Evolutionary conservation across 2,329 filamentous ascomycete genomes (phyloP).

Genomic region (Phaeophleospora eucalypticola): DNA sequence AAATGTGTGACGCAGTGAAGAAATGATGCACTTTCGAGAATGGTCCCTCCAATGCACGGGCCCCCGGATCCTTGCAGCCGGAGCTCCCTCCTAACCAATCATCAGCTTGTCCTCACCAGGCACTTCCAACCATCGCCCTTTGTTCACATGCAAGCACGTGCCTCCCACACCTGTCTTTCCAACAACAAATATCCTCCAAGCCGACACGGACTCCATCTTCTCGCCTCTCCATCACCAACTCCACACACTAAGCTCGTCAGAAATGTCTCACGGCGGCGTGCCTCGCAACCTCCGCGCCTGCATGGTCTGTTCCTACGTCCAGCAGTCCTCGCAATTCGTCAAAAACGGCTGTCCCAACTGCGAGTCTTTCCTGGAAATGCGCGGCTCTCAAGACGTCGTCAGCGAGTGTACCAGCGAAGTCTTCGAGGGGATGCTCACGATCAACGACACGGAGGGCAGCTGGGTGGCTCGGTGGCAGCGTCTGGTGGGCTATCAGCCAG

Average conservation of each 20-base stretch:
- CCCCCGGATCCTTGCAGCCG: background rate
- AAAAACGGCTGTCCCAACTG: constrained; percentile 93
- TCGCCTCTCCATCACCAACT: background rate
- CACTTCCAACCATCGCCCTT: background rate
- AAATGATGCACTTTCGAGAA: background rate
- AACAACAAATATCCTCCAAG: background rate
- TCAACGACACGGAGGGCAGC: constrained; percentile 75
- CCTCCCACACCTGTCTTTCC: background rate
- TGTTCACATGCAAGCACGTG: background rate
- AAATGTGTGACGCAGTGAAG: too few species aligned
- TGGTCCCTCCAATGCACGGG: background rate
- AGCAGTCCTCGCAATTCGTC: constrained; percentile 75
- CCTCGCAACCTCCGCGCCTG: constrained; percentile 83
- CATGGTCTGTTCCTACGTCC: constrained; percentile 97
- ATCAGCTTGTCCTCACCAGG: background rate
- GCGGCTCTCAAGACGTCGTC: constrained; percentile 68
- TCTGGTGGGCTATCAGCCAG: constrained; percentile 78
- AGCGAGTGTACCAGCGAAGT: constrained; percentile 93
- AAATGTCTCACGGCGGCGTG: constrained; percentile 46
- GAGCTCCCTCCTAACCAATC: background rate
- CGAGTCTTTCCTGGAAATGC: constrained; percentile 83
- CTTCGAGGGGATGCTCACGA: constrained; percentile 85
- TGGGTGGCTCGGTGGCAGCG: constrained; percentile 99
- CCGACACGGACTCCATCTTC: background rate
- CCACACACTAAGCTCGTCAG: constrained; percentile 16